Conservation (phyloP, 139 green algal species). For the Chlorella sp. region DNA sequence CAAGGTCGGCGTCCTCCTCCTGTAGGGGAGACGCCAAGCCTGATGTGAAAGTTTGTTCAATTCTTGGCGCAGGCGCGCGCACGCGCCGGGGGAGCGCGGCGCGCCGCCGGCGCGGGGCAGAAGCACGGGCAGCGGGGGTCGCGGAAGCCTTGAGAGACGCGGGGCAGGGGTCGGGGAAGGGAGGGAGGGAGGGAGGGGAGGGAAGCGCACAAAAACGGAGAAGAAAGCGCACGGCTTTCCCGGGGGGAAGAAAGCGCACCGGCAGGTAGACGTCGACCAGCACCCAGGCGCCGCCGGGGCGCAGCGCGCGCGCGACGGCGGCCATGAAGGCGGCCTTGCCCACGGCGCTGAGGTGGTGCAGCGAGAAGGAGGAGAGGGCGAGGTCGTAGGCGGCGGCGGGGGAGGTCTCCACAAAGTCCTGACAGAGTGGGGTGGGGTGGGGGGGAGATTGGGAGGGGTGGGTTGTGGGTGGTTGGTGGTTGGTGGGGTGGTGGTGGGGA, state of each 20-base stretch:
- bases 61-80: too few species aligned
- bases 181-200: background rate
- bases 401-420: background rate
- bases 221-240: background rate
- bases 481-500: too few species aligned
- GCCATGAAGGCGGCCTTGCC: background rate
- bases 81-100: background rate
- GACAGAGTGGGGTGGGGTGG: too few species aligned
- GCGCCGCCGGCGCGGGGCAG: background rate
- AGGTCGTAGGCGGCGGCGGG: background rate
- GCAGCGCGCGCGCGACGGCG: background rate
- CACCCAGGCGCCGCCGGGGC: constrained; percentile 4
- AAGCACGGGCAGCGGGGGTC: background rate
- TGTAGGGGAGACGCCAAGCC: too few species aligned
- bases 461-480: too few species aligned
- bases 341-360: constrained; percentile 17
- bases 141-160: background rate
- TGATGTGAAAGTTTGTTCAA: too few species aligned
- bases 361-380: constrained; percentile 1
- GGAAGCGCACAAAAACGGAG: background rate
- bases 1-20: too few species aligned
- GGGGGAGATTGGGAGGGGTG: too few species aligned
- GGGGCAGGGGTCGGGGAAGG: background rate
- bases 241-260: too few species aligned
- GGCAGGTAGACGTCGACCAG: constrained; percentile 8